phyloP scores from a whole-genome alignment of 2,329 filamentous ascomycete genomes.

The Pseudocercospora musae region DNA sequence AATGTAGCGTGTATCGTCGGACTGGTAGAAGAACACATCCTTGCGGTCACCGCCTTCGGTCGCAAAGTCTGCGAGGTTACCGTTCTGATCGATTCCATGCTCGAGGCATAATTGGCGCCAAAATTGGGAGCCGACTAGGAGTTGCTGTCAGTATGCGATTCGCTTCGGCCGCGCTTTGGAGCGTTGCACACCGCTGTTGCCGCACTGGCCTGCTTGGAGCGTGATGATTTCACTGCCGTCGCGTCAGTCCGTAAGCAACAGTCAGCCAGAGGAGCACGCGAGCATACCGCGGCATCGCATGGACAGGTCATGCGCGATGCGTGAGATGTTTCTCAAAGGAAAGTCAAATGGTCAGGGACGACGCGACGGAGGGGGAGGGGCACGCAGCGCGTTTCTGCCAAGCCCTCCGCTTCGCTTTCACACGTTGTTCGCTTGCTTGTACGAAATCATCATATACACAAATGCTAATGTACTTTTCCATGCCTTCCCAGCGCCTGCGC shows the following conservation, averaged over 20 bases:
- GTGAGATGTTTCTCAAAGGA: not conserved
- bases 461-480: not conserved
- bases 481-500: not conserved
- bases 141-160: slow-evolving; percentile 9
- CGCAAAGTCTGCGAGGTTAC: slow-evolving; percentile 95
- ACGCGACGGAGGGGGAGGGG: slow-evolving; percentile 9
- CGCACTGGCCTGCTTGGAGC: slow-evolving; percentile 97
- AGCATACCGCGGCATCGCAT: slow-evolving; percentile 14
- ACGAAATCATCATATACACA: not conserved
- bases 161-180: slow-evolving; percentile 13
- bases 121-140: slow-evolving; percentile 89
- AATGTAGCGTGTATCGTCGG: slow-evolving; percentile 97
- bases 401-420: not conserved
- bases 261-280: not conserved
- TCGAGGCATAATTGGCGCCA: slow-evolving; percentile 99
- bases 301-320: not conserved
- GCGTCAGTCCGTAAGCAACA: slow-evolving; percentile 8
- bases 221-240: slow-evolving; percentile 89
- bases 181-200: slow-evolving; percentile 86
- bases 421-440: not conserved
- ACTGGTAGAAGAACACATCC: slow-evolving; percentile 98
- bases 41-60: slow-evolving; percentile 97
- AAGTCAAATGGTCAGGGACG: slow-evolving; percentile 1
- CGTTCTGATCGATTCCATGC: slow-evolving; percentile 95
- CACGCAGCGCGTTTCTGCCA: not conserved